Conservation (phyloP, 495 filamentous ascomycete species). For the Penicillium cataractarum region DNA sequence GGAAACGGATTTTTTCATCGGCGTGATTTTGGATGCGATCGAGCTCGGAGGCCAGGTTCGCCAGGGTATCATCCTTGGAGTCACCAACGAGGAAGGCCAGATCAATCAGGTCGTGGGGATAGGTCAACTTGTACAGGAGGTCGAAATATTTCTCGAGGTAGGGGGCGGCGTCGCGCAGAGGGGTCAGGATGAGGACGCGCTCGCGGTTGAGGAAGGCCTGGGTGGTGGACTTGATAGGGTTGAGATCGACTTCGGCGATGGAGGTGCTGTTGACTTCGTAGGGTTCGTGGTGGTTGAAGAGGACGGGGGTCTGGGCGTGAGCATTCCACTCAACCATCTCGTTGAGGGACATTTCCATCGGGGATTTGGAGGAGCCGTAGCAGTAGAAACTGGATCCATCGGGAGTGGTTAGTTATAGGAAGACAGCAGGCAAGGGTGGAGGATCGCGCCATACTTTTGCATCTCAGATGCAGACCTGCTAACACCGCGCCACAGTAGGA, state of each 20-base stretch:
- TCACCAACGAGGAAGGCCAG: conserved; percentile 94
- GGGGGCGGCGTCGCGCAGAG: conserved; percentile 82
- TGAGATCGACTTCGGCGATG: conserved; percentile 82
- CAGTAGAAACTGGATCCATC: conserved; percentile 79
- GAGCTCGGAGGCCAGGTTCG: conserved; percentile 76
- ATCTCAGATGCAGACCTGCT: conserved; percentile 80
- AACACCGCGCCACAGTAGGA: conserved; percentile 91
- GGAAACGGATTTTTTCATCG: conserved; percentile 75
- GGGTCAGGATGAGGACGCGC: conserved; percentile 92
- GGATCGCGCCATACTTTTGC: conserved; percentile 70
- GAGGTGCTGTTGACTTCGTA: conserved; percentile 77
- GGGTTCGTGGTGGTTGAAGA: conserved; percentile 93
- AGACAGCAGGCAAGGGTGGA: background rate
- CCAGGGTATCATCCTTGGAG: conserved; percentile 85
- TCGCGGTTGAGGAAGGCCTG: conserved; percentile 79
- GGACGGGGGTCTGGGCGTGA: conserved; percentile 86
- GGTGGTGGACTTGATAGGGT: conserved; percentile 78
- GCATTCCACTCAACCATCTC: conserved; percentile 88
- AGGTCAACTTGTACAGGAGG: conserved; percentile 84
- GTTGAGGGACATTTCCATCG: conserved; percentile 90
- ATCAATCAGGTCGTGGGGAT: conserved; percentile 95
- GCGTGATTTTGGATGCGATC: conserved; percentile 83
- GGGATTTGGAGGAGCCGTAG: conserved; percentile 89
- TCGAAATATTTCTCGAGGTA: conserved; percentile 91
- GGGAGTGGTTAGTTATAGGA: conserved; percentile 16